Conservation (phyloP, 805 yeast genomes). For the Candida ovalis region DNA sequence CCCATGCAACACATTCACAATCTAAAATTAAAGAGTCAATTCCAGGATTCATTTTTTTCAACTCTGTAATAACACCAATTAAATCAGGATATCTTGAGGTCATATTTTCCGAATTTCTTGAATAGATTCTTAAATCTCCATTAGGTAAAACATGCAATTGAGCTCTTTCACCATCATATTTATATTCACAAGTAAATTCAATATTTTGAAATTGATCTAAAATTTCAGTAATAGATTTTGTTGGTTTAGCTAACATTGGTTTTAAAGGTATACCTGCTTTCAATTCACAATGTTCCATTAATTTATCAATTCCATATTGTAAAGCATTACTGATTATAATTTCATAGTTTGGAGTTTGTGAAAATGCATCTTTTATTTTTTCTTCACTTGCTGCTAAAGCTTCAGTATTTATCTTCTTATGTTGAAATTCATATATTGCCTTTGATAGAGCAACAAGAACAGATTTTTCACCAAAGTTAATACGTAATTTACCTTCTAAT, state of each 20-base stretch:
- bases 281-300: conserved; percentile 65
- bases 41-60: conserved; percentile 24
- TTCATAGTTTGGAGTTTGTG: conserved; percentile 89
- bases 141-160: conserved; percentile 75
- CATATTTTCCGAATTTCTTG: conserved; percentile 97
- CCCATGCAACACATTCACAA: conserved; percentile 99
- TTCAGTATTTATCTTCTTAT: conserved; percentile 35
- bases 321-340: conserved; percentile 64
- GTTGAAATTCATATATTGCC: conserved; percentile 68
- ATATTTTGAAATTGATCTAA: conserved; percentile 83
- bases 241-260: conserved; percentile 98
- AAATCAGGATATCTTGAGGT: conserved; percentile 93
- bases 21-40: conserved; percentile 72
- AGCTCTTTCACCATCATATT: conserved; percentile 97
- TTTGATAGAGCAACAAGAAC: conserved; percentile 81
- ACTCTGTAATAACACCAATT: conserved; percentile 57
- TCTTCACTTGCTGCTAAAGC: conserved; percentile 66
- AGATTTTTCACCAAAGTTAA: conserved; percentile 91
- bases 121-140: conserved; percentile 73
- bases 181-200: conserved; percentile 91
- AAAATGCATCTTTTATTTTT: conserved; percentile 76
- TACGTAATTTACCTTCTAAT: conserved; percentile 87
- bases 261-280: conserved; percentile 93
- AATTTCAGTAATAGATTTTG: conserved; percentile 89
- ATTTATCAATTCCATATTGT: conserved; percentile 60